These are phyloP conservation scores for Phoenix roebelenii DNA, from an alignment of 176 grass and related monocot genomes.

Conservation along the genomic window DNA sequence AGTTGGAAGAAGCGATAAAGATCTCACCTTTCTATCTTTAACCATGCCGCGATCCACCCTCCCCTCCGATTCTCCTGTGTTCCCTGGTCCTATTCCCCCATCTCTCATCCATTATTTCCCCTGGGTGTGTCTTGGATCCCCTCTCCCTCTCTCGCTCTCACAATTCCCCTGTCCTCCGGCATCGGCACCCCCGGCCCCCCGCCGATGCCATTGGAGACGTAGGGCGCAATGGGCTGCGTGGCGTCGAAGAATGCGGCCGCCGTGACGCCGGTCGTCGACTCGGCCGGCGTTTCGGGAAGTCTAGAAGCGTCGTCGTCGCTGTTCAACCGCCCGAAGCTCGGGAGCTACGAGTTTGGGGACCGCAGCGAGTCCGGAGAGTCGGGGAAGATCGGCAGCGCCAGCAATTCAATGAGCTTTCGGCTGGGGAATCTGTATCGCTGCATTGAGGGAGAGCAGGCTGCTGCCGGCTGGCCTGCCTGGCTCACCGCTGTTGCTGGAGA, in stretches of 20 bases:
- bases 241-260: slow-evolving; percentile 36
- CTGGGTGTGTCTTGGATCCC: background rate
- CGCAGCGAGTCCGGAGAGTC: slow-evolving; percentile 23
- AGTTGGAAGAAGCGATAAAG: no score
- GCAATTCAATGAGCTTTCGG: slow-evolving; percentile 16
- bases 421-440: slow-evolving; percentile 34
- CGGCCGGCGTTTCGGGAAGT: slow-evolving; percentile 8
- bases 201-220: background rate
- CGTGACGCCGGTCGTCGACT: slow-evolving; percentile 41
- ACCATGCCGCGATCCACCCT: no score
- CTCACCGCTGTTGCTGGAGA: slow-evolving; percentile 78
- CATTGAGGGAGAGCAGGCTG: slow-evolving; percentile 52
- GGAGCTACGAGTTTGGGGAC: background rate
- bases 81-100: no score
- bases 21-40: no score
- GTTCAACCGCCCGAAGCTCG: slow-evolving; percentile 31
- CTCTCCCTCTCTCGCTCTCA: slow-evolving; percentile 17
- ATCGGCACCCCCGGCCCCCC: background rate
- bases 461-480: slow-evolving; percentile 84
- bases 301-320: slow-evolving; percentile 21
- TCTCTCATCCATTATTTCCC: no score
- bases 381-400: slow-evolving; percentile 9
- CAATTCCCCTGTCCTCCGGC: background rate
- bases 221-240: slow-evolving; percentile 64
- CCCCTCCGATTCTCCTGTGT: no score